Conservation (phyloP, 1,284 basidiomycete species). For the Rhodofomes roseus region DNA sequence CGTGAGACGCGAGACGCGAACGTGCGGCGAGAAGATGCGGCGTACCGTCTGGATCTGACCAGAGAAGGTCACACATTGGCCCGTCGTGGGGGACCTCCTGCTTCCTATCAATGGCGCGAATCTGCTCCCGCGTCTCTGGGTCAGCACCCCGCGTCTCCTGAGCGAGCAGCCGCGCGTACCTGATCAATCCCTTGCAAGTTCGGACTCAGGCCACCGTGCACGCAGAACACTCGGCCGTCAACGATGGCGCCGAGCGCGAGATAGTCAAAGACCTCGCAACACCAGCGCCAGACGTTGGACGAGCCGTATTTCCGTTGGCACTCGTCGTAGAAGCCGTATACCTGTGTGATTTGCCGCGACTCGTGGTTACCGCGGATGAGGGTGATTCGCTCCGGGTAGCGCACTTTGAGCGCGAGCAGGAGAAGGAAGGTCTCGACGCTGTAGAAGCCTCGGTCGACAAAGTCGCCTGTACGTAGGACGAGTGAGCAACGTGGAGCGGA, state of each 20-base stretch:
- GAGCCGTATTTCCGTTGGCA: slow-evolving; percentile 96
- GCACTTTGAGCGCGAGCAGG: slow-evolving; percentile 92
- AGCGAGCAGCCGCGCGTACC: slow-evolving; percentile 42
- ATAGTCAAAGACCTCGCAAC: slow-evolving; percentile 98
- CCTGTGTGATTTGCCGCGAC: slow-evolving; percentile 97
- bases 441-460: slow-evolving; percentile 97
- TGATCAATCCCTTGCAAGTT: slow-evolving; percentile 83
- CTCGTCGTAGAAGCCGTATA: slow-evolving; percentile 99
- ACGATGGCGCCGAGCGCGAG: slow-evolving; percentile 92
- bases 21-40: slow-evolving; percentile 1
- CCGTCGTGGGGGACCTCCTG: slow-evolving; percentile 99
- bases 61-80: slow-evolving; percentile 96
- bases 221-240: slow-evolving; percentile 90
- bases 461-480: slow-evolving; percentile 64
- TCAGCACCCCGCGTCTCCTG: background rate
- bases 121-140: slow-evolving; percentile 44
- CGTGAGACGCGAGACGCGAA: background rate
- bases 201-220: slow-evolving; percentile 92
- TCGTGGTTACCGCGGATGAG: slow-evolving; percentile 98
- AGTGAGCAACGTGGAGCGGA: background rate
- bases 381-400: slow-evolving; percentile 96
- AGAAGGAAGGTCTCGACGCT: slow-evolving; percentile 96
- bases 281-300: slow-evolving; percentile 96
- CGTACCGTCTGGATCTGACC: slow-evolving; percentile 96
- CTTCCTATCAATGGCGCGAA: slow-evolving; percentile 92